These are phyloP conservation scores for Backusella australiensis DNA, from an alignment of 192 early-diverging fungal genomes.

Conservation along the genomic window DNA sequence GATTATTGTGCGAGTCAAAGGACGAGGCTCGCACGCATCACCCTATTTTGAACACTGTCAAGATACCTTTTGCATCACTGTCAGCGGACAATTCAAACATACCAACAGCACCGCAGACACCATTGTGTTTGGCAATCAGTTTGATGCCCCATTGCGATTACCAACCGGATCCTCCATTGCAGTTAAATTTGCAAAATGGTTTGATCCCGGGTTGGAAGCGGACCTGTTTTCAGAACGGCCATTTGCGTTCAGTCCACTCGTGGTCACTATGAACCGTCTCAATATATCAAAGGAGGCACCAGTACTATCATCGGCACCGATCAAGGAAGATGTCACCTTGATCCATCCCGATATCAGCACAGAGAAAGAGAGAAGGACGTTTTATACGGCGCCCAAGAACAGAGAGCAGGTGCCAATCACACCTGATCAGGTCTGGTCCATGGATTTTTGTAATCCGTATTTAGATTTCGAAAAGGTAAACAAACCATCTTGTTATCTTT, in stretches of 20 bases:
- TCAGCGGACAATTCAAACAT: slow-evolving; percentile 72
- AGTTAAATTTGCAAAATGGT: slow-evolving; percentile 68
- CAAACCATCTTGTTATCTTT: background rate
- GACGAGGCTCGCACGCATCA: slow-evolving; percentile 23
- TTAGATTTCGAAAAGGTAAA: slow-evolving; percentile 46
- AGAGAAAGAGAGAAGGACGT: slow-evolving; percentile 12
- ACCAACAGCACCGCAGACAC: slow-evolving; percentile 55
- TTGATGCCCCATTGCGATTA: slow-evolving; percentile 64
- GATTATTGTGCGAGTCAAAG: slow-evolving; percentile 60
- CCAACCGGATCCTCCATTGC: slow-evolving; percentile 71
- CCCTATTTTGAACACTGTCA: slow-evolving; percentile 59
- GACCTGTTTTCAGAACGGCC: slow-evolving; percentile 72
- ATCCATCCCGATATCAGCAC: slow-evolving; percentile 6
- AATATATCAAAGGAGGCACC: slow-evolving; percentile 42
- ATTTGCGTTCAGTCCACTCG: slow-evolving; percentile 67
- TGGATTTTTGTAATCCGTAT: slow-evolving; percentile 65
- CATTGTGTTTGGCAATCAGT: slow-evolving; percentile 76
- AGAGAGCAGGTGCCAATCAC: slow-evolving; percentile 48
- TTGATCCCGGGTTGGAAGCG: slow-evolving; percentile 72
- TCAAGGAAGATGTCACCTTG: slow-evolving; percentile 21
- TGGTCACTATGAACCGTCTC: slow-evolving; percentile 75
- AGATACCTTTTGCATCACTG: slow-evolving; percentile 69
- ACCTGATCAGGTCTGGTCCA: slow-evolving; percentile 69
- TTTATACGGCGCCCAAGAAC: slow-evolving; percentile 39
- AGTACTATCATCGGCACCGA: slow-evolving; percentile 32